Conservation (phyloP, 2,329 filamentous ascomycete species). For the Aspergillus brasiliensis region DNA sequence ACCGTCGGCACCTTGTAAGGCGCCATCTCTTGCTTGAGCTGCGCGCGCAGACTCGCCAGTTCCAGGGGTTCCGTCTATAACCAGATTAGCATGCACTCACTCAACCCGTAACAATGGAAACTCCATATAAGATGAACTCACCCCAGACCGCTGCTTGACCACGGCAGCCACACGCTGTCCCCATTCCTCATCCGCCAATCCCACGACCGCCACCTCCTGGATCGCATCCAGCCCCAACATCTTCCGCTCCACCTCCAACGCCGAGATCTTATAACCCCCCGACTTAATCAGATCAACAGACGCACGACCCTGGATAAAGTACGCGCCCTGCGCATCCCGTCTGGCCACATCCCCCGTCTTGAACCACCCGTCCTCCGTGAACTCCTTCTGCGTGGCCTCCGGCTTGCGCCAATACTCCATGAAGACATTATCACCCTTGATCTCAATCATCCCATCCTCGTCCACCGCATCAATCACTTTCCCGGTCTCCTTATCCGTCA, state of each 20-base stretch:
- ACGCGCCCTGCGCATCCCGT: constrained; percentile 43
- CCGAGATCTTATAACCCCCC: constrained; percentile 58
- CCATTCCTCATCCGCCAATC: constrained; percentile 56
- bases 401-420: constrained; percentile 47
- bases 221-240: constrained; percentile 54
- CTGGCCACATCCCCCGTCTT: constrained; percentile 51
- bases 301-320: constrained; percentile 57
- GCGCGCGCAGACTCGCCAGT: constrained; percentile 33
- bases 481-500: constrained; percentile 46
- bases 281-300: constrained; percentile 59
- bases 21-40: constrained; percentile 58
- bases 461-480: constrained; percentile 32
- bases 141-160: constrained; percentile 44
- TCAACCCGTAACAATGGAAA: background rate
- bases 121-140: constrained; percentile 22
- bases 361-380: constrained; percentile 53
- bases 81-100: constrained; percentile 8
- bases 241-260: constrained; percentile 58
- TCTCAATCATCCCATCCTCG: constrained; percentile 47
- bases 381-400: constrained; percentile 49
- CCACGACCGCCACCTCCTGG: constrained; percentile 57
- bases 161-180: constrained; percentile 58
- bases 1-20: constrained; percentile 94
- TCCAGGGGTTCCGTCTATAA: constrained; percentile 31
- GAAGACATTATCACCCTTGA: constrained; percentile 47